phyloP scores from a whole-genome alignment of 1,139 yeast genomes.

The Lodderomyces margitis region DNA sequence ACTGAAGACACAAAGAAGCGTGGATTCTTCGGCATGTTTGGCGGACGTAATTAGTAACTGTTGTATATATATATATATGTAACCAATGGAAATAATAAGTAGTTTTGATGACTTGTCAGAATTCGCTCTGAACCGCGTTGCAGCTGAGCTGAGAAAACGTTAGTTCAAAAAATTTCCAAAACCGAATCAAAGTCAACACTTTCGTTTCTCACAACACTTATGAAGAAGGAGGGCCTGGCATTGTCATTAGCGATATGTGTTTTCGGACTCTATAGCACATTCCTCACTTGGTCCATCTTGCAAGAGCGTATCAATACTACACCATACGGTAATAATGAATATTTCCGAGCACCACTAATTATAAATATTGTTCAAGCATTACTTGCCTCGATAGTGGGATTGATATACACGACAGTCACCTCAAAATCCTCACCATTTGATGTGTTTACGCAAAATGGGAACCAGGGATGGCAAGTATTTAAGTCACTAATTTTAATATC shows the following conservation, averaged over 20 bases:
- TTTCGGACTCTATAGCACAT: conserved; percentile 76
- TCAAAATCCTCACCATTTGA: conserved; percentile 28
- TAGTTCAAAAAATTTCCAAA: too few relatives aligned
- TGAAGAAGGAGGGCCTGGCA: conserved; percentile 21
- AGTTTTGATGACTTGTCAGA: not conserved
- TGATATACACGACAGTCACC: conserved; percentile 46
- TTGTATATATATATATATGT: not conserved
- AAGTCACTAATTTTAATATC: conserved; percentile 62
- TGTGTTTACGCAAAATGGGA: conserved; percentile 27
- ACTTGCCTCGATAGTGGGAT: conserved; percentile 71
- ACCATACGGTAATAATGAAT: conserved; percentile 55
- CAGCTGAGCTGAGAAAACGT: too few relatives aligned
- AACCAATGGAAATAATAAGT: not conserved
- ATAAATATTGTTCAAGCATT: conserved; percentile 72
- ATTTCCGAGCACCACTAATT: conserved; percentile 73
- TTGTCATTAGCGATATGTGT: conserved; percentile 54
- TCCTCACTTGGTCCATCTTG: conserved; percentile 85
- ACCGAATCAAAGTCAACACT: not conserved
- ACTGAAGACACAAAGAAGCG: conserved; percentile 23
- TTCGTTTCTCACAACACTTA: conserved; percentile 1
- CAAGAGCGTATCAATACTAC: conserved; percentile 87
- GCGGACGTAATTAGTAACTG: conserved; percentile 19
- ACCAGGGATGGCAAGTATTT: conserved; percentile 23
- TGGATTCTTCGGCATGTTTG: conserved; percentile 48
- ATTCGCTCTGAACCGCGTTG: not conserved